phyloP scores from a whole-genome alignment of 345 rosid genomes.

The Draba incana region DNA sequence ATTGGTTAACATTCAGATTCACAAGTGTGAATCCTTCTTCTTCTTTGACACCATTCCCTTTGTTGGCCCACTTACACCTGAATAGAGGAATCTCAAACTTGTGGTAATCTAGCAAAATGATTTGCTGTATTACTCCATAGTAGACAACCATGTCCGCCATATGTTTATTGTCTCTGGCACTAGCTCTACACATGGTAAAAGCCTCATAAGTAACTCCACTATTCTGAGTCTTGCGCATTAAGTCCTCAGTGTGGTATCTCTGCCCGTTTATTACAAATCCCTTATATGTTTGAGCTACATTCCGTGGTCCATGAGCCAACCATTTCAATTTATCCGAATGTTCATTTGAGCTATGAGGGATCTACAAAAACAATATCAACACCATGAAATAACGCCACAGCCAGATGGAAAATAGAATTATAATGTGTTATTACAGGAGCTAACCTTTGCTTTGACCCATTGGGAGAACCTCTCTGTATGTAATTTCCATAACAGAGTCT shows the following conservation, averaged over 20 bases:
- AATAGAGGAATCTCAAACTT: not conserved
- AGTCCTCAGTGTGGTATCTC: not conserved
- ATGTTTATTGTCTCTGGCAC: not conserved
- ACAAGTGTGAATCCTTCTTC: not conserved
- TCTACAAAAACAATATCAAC: not conserved
- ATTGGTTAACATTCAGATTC: not conserved
- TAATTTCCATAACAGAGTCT: not conserved
- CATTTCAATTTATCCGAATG: not conserved
- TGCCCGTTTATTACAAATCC: not conserved
- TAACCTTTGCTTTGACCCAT: not conserved
- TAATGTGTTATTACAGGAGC: too few relatives aligned
- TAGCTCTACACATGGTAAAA: not conserved
- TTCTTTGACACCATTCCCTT: not conserved
- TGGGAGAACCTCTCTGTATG: not conserved
- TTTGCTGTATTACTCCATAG: not conserved
- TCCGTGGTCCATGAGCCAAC: not conserved
- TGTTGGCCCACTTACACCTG: not conserved
- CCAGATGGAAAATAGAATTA: too few relatives aligned
- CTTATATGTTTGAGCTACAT: not conserved
- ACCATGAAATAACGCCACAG: not conserved
- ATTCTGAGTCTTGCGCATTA: not conserved
- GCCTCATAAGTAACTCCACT: not conserved
- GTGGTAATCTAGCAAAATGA: not conserved
- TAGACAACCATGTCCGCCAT: not conserved
- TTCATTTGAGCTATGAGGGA: not conserved